These are phyloP conservation scores for Kluyveromyces lactis DNA, from an alignment of 805 yeast genomes.

Conservation along the genomic window DNA sequence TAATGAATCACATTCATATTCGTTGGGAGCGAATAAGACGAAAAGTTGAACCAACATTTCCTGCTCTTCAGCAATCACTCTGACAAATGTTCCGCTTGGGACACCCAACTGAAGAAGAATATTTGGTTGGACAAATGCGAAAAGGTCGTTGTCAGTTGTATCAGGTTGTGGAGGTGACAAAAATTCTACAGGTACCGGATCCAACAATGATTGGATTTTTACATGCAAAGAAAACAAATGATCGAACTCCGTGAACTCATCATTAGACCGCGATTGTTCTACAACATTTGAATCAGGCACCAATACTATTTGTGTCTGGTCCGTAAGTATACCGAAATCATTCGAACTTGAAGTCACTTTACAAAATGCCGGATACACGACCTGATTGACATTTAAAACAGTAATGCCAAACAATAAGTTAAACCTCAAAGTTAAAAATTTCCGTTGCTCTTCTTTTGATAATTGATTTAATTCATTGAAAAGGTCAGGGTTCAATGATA, in stretches of 20 bases:
- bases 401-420: constrained; percentile 10
- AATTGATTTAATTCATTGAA: constrained; percentile 16
- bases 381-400: constrained; percentile 13
- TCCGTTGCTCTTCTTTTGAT: constrained; percentile 10
- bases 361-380: constrained; percentile 14
- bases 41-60: constrained; percentile 14
- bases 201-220: not conserved
- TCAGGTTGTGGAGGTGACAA: constrained; percentile 8
- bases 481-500: constrained; percentile 12
- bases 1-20: constrained; percentile 8
- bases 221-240: not conserved
- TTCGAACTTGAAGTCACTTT: constrained; percentile 12
- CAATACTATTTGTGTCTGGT: constrained; percentile 12
- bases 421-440: constrained; percentile 19
- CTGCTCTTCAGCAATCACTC: not conserved
- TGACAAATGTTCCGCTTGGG: constrained; percentile 18
- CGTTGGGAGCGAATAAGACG: constrained; percentile 19
- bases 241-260: not conserved
- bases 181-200: constrained; percentile 12
- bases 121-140: constrained; percentile 18
- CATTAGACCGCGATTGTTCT: not conserved
- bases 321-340: not conserved
- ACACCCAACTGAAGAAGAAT: constrained; percentile 15
- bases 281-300: constrained; percentile 1
- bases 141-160: constrained; percentile 21